These are phyloP conservation scores for Talaromyces sp. DNA, from an alignment of 2,329 filamentous ascomycete genomes.

Conservation along the genomic window DNA sequence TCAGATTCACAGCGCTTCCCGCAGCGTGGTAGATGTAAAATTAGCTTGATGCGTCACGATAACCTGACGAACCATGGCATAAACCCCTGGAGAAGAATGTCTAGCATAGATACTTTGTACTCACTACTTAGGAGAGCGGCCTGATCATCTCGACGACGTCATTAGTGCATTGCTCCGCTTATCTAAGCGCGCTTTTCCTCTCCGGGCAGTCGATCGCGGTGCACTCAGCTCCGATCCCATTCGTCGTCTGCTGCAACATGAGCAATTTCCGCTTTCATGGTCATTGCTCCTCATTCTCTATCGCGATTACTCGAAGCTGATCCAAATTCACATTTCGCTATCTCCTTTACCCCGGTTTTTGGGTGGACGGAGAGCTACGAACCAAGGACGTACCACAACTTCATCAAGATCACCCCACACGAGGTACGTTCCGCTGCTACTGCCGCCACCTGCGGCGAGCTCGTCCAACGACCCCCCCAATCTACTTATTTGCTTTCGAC, in stretches of 20 bases:
- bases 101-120: no score
- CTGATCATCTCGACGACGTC: neutral
- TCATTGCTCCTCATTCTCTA: neutral
- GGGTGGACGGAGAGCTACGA: neutral
- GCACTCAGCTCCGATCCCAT: conserved; percentile 11
- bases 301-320: neutral
- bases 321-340: no score
- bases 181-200: neutral
- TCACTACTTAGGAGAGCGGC: neutral
- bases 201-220: conserved; percentile 8
- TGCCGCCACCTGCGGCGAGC: conserved; percentile 2
- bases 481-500: neutral
- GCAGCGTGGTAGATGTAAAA: neutral
- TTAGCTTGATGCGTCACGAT: neutral
- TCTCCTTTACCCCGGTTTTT: neutral
- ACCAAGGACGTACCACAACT: neutral
- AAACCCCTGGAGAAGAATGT: neutral
- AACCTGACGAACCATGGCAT: neutral
- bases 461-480: neutral
- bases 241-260: neutral
- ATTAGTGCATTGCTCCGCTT: neutral
- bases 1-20: neutral
- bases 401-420: conserved; percentile 5
- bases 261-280: neutral
- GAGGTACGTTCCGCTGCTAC: conserved; percentile 2